These are phyloP conservation scores for Saccharomycopsis phalli DNA, from an alignment of 1,139 yeast genomes.

Conservation along the genomic window DNA sequence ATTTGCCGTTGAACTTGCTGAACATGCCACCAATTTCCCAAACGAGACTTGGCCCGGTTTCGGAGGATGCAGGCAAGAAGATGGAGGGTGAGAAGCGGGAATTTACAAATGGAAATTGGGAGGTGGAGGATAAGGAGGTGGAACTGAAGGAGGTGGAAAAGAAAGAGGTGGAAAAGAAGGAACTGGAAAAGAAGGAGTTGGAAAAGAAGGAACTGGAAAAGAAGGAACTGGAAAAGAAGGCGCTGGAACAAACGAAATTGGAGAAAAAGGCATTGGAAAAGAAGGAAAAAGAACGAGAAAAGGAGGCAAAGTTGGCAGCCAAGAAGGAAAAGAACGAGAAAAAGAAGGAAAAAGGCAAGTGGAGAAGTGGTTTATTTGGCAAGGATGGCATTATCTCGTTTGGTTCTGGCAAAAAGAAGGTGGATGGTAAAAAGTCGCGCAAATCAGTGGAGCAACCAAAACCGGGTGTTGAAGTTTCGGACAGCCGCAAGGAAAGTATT, in stretches of 20 bases:
- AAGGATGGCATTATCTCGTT: not conserved
- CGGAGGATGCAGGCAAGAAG: no score
- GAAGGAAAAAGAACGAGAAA: not conserved
- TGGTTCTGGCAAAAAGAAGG: conserved; percentile 1
- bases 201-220: not conserved
- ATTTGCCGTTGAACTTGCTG: no score
- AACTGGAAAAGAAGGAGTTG: not conserved
- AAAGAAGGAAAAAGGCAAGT: not conserved
- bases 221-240: not conserved
- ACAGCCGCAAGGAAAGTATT: no score
- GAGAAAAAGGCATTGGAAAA: not conserved
- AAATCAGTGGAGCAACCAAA: not conserved
- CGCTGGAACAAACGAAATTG: not conserved
- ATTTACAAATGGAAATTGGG: no score
- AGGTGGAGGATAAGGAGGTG: conserved; percentile 24
- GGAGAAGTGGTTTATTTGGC: not conserved
- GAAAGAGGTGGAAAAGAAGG: not conserved
- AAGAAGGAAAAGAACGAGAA: not conserved
- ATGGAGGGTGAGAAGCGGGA: no score
- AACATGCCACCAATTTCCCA: no score
- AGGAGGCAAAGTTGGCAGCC: not conserved
- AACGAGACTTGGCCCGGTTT: no score
- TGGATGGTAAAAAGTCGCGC: not conserved
- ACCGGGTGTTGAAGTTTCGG: no score
- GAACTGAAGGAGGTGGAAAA: conserved; percentile 42